Base-by-base conservation (phyloP, 345 rosid species). In the Abelmoschus esculentus region DNA sequence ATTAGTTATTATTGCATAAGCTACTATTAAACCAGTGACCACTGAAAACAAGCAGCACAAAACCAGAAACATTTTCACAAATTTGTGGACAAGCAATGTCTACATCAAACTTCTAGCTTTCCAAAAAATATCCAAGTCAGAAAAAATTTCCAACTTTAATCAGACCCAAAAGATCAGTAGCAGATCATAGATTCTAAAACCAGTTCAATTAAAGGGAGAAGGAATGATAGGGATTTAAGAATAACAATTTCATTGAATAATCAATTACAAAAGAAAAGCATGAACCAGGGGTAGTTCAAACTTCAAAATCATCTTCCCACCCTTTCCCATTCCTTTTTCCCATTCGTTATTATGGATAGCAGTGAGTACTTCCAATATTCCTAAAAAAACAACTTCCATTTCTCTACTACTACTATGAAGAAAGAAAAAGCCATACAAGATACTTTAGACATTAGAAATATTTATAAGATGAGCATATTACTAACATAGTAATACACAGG, bases 401-500 rank as follows among this genome's bases (percentile, higher is more conserved):
- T 52, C 47, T 52, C 56, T n/a, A 52, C 26, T 1, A 22, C 0
- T 22, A 22, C 26, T 52, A 9, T 32, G 13, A 44, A 54, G 56
- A 60, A 28, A 50, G 11, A 22, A 55, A 55, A 76, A 66, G 10
- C 29, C 56, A 38, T 1, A 22, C 26, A 34, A 67, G 2, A 34
- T 28, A 38, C 52, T 8, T 46, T 5, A 50, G 19, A 29, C 44
- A 61, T n/a, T 61, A 40, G 72, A 61, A 22, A 62, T 10, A 18
- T 6, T 36, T 11, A 22, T 66, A 72, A 3, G 32, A 31, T 17
- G 55, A 71, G 40, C 26, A 36, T 32, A 15, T 61, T 28, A 85
- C 98, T 78, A 64, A 92, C 98, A 82, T 92, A 90, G 65, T 86
- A 92, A 77, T 85, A 92, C 7, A 87, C 82, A 50, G 98, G 93